Evolutionary conservation across 441 rosid genomes (phyloP).

Genomic region (Flueggea neowawraea): DNA sequence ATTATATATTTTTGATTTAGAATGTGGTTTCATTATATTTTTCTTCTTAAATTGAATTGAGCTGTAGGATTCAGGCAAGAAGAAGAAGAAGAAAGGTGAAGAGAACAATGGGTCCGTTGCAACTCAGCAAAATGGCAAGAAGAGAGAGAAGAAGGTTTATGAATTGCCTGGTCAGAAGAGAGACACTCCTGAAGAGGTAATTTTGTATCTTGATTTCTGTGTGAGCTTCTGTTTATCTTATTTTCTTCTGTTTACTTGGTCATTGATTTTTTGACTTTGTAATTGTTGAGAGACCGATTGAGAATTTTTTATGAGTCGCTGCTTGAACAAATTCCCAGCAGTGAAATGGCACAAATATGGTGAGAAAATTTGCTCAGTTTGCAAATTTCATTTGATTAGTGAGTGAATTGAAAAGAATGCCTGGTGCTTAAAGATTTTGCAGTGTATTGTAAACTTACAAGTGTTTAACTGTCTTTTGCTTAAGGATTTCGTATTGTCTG

Average conservation of each 20-base stretch:
- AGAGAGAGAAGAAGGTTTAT: constrained; percentile 74
- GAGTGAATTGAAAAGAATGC: no score
- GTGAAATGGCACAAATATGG: constrained; percentile 98
- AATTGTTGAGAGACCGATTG: constrained; percentile 85
- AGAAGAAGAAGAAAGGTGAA: constrained; percentile 35
- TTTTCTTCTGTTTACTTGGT: not conserved
- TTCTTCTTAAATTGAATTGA: constrained; percentile 9
- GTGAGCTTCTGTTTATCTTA: not conserved
- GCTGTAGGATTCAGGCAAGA: constrained; percentile 43
- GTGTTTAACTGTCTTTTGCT: no score
- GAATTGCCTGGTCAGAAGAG: constrained; percentile 91
- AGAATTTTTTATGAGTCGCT: constrained; percentile 89
- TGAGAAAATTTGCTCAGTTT: constrained; percentile 29
- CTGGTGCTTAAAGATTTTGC: no score
- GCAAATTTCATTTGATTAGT: no score
- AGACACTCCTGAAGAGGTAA: constrained; percentile 78
- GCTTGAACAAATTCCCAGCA: constrained; percentile 64
- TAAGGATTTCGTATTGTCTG: no score
- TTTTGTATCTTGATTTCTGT: constrained; percentile 6
- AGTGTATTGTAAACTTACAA: no score
- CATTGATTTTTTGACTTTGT: constrained; percentile 13
- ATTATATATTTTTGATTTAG: no score
- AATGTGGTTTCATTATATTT: no score
- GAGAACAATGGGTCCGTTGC: constrained; percentile 14
- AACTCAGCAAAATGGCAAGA: constrained; percentile 35